Conservation (phyloP, 2,329 filamentous ascomycete genomes). For the Talaromyces atroroseus region DNA sequence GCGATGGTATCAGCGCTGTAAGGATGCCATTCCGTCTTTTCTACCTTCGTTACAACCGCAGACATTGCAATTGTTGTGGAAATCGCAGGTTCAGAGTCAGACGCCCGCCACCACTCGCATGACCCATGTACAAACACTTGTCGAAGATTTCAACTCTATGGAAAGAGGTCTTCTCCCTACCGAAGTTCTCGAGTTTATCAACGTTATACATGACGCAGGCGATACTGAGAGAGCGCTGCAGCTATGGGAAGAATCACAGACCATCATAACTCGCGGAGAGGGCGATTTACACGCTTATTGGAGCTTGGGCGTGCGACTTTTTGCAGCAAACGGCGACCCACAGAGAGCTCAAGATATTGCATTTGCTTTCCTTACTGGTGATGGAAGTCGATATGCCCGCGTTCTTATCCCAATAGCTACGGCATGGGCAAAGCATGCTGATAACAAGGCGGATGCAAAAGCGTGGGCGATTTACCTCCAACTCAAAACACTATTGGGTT, state of each 20-base stretch:
- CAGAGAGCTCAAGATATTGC: slow-evolving; percentile 48
- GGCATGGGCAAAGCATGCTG: slow-evolving; percentile 54
- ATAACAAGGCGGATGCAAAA: slow-evolving; percentile 46
- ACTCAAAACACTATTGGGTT: slow-evolving; percentile 57
- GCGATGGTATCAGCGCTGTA: slow-evolving; percentile 48
- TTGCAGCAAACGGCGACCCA: slow-evolving; percentile 43
- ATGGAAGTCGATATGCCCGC: slow-evolving; percentile 37
- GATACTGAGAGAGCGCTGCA: slow-evolving; percentile 56
- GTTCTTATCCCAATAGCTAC: slow-evolving; percentile 61
- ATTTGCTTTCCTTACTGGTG: slow-evolving; percentile 35
- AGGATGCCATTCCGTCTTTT: slow-evolving; percentile 40
- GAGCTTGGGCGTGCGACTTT: slow-evolving; percentile 47
- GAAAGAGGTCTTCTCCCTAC: slow-evolving; percentile 50
- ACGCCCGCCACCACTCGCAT: slow-evolving; percentile 47
- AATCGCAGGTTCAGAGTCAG: slow-evolving; percentile 45
- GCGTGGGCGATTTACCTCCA: slow-evolving; percentile 65
- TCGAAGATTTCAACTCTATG: slow-evolving; percentile 60
- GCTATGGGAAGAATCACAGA: slow-evolving; percentile 57
- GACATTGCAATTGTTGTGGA: slow-evolving; percentile 64
- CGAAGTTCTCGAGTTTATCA: slow-evolving; percentile 63
- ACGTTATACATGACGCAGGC: slow-evolving; percentile 61
- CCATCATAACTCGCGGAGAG: slow-evolving; percentile 45
- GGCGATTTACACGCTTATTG: slow-evolving; percentile 38
- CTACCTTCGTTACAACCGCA: slow-evolving; percentile 55
- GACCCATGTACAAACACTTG: slow-evolving; percentile 56